A percentile compares a stretch with the other conserved stretches of the same genome.
phyloP scores from a whole-genome alignment of 1,284 basidiomycete genomes.

The Mycena citricolor region DNA sequence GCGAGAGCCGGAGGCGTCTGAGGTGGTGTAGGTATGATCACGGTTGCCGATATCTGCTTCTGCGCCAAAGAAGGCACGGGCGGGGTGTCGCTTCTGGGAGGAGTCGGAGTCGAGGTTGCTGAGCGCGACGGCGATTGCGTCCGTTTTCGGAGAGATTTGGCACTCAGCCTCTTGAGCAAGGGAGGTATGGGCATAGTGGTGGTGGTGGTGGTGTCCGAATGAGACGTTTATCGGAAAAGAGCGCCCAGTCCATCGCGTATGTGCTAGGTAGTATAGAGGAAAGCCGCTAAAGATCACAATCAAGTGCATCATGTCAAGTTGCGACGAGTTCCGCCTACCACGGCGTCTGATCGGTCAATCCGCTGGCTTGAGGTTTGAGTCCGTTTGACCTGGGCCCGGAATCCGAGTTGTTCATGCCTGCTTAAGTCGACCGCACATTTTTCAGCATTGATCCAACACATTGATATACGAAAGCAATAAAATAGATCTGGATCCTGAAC shows the following conservation, averaged over 20 bases:
- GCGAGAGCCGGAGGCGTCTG: neutral
- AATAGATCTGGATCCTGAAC: neutral
- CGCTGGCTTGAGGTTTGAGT: too few species aligned
- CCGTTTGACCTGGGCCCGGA: too few species aligned
- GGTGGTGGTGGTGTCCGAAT: neutral
- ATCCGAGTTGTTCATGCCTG: too few species aligned
- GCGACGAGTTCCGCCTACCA: too few species aligned
- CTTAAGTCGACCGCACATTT: too few species aligned
- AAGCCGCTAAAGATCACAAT: too few species aligned
- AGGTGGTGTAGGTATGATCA: slow-evolving; percentile 1
- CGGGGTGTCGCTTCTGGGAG: slow-evolving; percentile 1
- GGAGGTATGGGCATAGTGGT: slow-evolving; percentile 13
- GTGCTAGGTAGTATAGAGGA: too few species aligned
- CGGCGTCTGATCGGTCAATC: too few species aligned
- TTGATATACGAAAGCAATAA: neutral
- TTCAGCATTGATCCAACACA: slow-evolving; percentile 3
- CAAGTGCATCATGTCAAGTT: too few species aligned
- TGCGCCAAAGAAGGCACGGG: neutral
- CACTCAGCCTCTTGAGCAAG: slow-evolving; percentile 14
- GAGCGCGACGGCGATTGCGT: slow-evolving; percentile 2
- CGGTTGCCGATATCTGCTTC: slow-evolving; percentile 1
- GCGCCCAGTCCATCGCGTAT: too few species aligned
- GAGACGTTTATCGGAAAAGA: too few species aligned
- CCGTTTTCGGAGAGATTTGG: slow-evolving; percentile 13
- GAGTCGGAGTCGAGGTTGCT: neutral